These are phyloP conservation scores for Sclerotinia subarctica DNA, from an alignment of 2,329 filamentous ascomycete genomes.

Conservation along the genomic window DNA sequence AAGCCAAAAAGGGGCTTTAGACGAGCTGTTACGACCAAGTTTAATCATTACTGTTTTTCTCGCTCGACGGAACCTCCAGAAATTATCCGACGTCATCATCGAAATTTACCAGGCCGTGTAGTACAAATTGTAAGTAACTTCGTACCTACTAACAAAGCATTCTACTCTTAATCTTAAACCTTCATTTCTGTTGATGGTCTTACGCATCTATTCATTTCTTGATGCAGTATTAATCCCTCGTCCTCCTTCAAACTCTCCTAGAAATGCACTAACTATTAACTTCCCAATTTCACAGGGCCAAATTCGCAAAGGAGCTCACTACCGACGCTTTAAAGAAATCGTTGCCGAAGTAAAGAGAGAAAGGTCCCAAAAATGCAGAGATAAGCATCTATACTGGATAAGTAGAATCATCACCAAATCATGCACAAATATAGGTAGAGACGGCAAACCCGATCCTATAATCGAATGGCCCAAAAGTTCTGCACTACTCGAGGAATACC, in stretches of 20 bases:
- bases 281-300: neutral
- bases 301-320: neutral
- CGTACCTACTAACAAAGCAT: neutral
- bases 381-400: conserved; percentile 6
- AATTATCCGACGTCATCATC: neutral
- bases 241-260: neutral
- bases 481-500: neutral
- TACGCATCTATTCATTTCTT: neutral
- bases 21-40: neutral
- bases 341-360: neutral
- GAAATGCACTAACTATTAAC: neutral
- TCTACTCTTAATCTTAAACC: neutral
- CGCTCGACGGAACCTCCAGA: neutral
- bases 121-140: neutral
- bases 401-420: neutral
- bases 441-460: neutral
- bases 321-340: neutral
- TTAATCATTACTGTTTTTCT: neutral
- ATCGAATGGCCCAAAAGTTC: neutral
- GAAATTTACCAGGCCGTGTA: neutral
- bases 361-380: neutral
- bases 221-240: neutral
- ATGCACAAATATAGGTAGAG: neutral
- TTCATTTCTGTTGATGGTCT: neutral
- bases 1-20: neutral